phyloP scores from a whole-genome alignment of 345 rosid genomes.

The Mallotus nudiflorus region DNA sequence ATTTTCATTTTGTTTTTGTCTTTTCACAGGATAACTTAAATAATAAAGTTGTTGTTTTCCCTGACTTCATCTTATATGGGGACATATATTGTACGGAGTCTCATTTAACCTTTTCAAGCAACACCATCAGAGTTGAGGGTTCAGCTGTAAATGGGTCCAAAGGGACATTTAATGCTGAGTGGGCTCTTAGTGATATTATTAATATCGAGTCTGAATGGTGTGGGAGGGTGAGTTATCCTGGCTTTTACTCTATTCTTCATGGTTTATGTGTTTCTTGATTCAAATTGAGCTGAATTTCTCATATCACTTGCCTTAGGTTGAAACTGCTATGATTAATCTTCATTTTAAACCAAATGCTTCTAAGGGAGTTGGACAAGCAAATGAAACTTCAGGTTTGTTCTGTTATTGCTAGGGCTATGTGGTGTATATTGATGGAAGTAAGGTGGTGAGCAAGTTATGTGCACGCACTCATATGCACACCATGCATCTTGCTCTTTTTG shows the following conservation, averaged over 20 bases:
- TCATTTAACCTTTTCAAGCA: conserved; percentile 46
- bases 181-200: conserved; percentile 51
- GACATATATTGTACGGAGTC: conserved; percentile 46
- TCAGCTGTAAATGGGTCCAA: conserved; percentile 36
- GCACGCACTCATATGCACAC: background rate
- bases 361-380: conserved; percentile 27
- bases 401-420: too few species aligned
- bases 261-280: conserved; percentile 2
- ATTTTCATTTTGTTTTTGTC: conserved; percentile 11
- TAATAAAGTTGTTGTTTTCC: conserved; percentile 40
- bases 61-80: conserved; percentile 50
- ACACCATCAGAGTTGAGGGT: conserved; percentile 48
- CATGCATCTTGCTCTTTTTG: background rate
- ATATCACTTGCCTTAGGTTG: conserved; percentile 44
- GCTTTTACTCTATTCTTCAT: conserved; percentile 4
- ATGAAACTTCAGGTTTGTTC: conserved; percentile 51
- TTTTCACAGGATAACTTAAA: conserved; percentile 47
- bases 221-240: conserved; percentile 39
- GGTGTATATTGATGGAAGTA: too few species aligned
- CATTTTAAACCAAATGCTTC: conserved; percentile 46
- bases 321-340: conserved; percentile 55
- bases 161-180: conserved; percentile 39
- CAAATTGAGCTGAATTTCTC: conserved; percentile 12
- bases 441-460: background rate
- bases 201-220: conserved; percentile 54